These are phyloP conservation scores for Ascobolus immersus DNA, from an alignment of 495 filamentous ascomycete genomes.

Conservation along the genomic window DNA sequence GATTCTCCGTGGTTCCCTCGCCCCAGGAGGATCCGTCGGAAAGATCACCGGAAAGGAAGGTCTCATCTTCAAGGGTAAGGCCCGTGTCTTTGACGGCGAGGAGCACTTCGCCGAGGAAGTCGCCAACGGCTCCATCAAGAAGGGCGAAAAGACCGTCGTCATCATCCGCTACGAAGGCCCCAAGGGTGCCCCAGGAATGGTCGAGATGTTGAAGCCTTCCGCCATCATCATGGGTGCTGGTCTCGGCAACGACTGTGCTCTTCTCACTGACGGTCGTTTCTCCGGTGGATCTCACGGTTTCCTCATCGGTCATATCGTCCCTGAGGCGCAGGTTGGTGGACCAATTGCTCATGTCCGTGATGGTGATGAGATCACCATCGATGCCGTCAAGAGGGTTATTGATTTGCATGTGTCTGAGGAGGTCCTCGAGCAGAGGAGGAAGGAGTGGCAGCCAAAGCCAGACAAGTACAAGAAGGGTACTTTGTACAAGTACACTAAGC, in stretches of 20 bases:
- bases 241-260: slow-evolving; percentile 60
- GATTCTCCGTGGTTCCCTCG: slow-evolving; percentile 71
- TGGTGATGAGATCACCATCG: slow-evolving; percentile 44
- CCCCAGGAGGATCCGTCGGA: slow-evolving; percentile 75
- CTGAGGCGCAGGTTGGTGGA: slow-evolving; percentile 40
- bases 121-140: slow-evolving; percentile 41
- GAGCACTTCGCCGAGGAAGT: slow-evolving; percentile 50
- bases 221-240: slow-evolving; percentile 85
- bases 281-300: slow-evolving; percentile 68
- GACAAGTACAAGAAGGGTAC: slow-evolving; percentile 47
- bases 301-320: slow-evolving; percentile 79
- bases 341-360: slow-evolving; percentile 28
- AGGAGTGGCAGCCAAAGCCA: slow-evolving; percentile 38
- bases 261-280: slow-evolving; percentile 87
- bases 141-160: slow-evolving; percentile 62
- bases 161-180: slow-evolving; percentile 91
- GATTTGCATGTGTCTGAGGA: slow-evolving; percentile 31
- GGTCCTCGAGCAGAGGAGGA: slow-evolving; percentile 39
- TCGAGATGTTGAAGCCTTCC: slow-evolving; percentile 65
- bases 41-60: slow-evolving; percentile 98
- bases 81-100: slow-evolving; percentile 82
- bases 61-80: slow-evolving; percentile 51
- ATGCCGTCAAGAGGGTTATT: slow-evolving; percentile 38
- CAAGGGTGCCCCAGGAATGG: slow-evolving; percentile 85
- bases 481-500: slow-evolving; percentile 45